Percentiles rank a stretch among this genome's conserved stretches.
These are phyloP conservation scores for Hypoxylon sp. DNA, from an alignment of 2,329 filamentous ascomycete species.

Conservation along the genomic window DNA sequence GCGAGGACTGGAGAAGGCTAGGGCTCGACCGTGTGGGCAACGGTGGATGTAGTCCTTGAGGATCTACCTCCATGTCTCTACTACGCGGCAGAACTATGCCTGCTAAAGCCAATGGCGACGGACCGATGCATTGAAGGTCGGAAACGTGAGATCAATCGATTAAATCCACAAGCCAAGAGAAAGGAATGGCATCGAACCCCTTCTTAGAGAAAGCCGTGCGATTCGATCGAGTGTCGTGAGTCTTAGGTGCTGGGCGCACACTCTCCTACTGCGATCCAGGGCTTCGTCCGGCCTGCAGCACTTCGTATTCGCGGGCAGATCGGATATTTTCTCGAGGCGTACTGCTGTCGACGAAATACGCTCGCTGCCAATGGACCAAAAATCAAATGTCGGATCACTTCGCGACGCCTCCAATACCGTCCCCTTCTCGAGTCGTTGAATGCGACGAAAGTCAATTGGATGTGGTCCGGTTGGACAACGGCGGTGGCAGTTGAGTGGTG, in stretches of 20 bases:
- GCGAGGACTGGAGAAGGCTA: slow-evolving; percentile 44
- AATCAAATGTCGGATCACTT: slow-evolving; percentile 26
- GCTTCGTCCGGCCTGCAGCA: slow-evolving; percentile 5
- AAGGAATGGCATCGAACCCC: slow-evolving; percentile 7
- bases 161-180: slow-evolving; percentile 16
- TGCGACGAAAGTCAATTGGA: slow-evolving; percentile 45
- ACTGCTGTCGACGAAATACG: slow-evolving; percentile 10
- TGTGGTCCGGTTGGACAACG: slow-evolving; percentile 41
- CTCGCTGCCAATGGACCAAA: slow-evolving; percentile 38
- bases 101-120: slow-evolving; percentile 43
- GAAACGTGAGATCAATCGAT: slow-evolving; percentile 17
- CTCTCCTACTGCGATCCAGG: slow-evolving; percentile 20
- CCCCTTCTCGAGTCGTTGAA: slow-evolving; percentile 32
- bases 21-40: slow-evolving; percentile 46
- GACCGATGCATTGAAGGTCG: slow-evolving; percentile 52
- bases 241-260: slow-evolving; percentile 26
- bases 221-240: slow-evolving; percentile 2
- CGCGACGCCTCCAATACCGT: slow-evolving; percentile 30
- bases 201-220: slow-evolving; percentile 9
- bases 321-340: slow-evolving; percentile 31
- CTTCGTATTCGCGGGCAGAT: slow-evolving; percentile 34
- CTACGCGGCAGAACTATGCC: slow-evolving; percentile 50
- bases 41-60: slow-evolving; percentile 46
- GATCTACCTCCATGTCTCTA: slow-evolving; percentile 53
- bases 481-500: slow-evolving; percentile 40